Base-by-base conservation (phyloP, 768 basidiomycete species). In the Termitomyces sp. region DNA sequence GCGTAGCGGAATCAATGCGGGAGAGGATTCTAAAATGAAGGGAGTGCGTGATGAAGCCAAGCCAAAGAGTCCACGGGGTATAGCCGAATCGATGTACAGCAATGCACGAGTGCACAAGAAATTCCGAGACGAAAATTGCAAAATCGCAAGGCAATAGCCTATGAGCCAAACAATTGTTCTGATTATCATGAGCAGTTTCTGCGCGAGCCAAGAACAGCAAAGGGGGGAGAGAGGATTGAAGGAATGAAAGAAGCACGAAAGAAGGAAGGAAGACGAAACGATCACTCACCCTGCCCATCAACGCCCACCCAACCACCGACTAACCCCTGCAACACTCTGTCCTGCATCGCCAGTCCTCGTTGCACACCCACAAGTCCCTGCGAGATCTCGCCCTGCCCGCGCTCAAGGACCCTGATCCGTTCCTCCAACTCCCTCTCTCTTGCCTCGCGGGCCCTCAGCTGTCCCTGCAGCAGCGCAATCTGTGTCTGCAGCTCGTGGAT, bases 301-400 rank as follows among this genome's bases (percentile, higher is more conserved):
- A 30, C 19, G 19, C 54, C 43, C 0, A 53, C 52, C 35, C 54
- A 60, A 80, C 49, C 72, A 62, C 87, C 84, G 63, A 94, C 73
- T 69, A 91, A 88, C 72, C 90, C 91, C 56, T 86, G 84, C 63
- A 94, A 86, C 54, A 93, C 68, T 41, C 82, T 83, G 62, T 95
- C 93, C 74, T 93, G 91, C 70, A 91, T 86, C 32, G 87, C 88
- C 82, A 86, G 82, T 61, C 82, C 87, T 37, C 74, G 48, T 54
- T 74, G 73, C 35, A 75, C 71, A 0, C 68, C 69, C 10, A 70
- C 71, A 64, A 77, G 69, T 48, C 75, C 72, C 21, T 70, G 68
- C 12, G 73, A 59, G 6, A 76, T 66, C 35, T 64, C 72, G 59
- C 74, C 70, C 52, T 75, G 75, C 44, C 70, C 73, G 49, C 73